Conservation (phyloP, 257 asterid species). For the Solanum verrucosum region DNA sequence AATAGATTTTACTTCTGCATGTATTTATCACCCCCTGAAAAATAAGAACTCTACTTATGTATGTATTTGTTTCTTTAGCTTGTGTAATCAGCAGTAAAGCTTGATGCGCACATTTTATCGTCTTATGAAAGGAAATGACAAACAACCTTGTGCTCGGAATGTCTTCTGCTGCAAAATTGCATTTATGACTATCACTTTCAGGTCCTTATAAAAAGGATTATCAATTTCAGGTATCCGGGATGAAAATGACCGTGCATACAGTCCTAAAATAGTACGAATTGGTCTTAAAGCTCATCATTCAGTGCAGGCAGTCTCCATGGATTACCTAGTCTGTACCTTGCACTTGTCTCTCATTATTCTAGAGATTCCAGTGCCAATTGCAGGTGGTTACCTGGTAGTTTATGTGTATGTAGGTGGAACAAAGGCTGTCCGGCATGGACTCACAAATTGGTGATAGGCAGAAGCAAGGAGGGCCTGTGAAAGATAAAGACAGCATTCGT, state of each 20-base stretch:
- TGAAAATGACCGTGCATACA: conserved; percentile 75
- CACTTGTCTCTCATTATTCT: not conserved
- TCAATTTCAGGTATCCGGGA: conserved; percentile 72
- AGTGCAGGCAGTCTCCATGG: conserved; percentile 91
- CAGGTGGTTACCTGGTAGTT: not conserved
- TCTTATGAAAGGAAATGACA: not conserved
- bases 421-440: conserved; percentile 68
- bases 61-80: not conserved
- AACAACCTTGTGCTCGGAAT: not conserved
- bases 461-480: conserved; percentile 67
- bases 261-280: conserved; percentile 90
- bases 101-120: not conserved
- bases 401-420: conserved; percentile 52
- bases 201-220: conserved; percentile 23
- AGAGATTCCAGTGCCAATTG: not conserved
- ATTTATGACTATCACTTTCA: conserved; percentile 10
- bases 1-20: not conserved
- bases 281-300: conserved; percentile 95
- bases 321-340: conserved; percentile 57
- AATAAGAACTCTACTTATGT: not conserved
- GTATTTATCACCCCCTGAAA: not conserved
- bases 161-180: not conserved
- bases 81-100: not conserved
- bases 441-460: conserved; percentile 74
- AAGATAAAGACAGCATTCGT: conserved; percentile 79